Percentiles rank a stretch among this genome's conserved stretches.
Evolutionary conservation across 768 basidiomycete species (phyloP).

Genomic region (Inosperma sp.): DNA sequence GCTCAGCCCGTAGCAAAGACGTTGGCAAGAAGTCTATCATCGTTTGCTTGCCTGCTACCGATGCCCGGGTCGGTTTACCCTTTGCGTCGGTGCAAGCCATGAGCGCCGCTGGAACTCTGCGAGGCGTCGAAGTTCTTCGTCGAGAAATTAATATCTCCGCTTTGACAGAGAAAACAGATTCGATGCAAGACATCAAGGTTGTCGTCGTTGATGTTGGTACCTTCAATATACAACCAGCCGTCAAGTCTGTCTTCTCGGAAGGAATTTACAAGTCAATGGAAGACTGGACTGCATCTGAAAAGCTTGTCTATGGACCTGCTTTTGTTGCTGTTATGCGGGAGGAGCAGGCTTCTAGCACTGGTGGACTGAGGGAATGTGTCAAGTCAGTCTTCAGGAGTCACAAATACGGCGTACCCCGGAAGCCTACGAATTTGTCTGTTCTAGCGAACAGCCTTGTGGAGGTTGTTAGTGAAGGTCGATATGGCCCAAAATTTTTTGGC

Average conservation of each 20-base stretch:
- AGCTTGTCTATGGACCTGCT: constrained; percentile 65
- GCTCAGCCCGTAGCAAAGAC: constrained; percentile 52
- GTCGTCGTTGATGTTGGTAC: constrained; percentile 72
- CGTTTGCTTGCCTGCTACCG: constrained; percentile 69
- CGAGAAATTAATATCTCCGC: constrained; percentile 62
- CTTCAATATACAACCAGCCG: constrained; percentile 35
- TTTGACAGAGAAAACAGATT: constrained; percentile 48
- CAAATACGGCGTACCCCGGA: constrained; percentile 41
- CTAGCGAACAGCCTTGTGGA: constrained; percentile 58
- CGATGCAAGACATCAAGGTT: constrained; percentile 63
- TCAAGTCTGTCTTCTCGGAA: constrained; percentile 24
- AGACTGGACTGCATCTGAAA: constrained; percentile 72
- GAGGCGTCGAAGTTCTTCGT: constrained; percentile 68
- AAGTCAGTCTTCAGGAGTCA: constrained; percentile 34
- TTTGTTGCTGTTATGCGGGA: constrained; percentile 48
- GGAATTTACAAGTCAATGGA: constrained; percentile 52
- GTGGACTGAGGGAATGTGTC: constrained; percentile 28
- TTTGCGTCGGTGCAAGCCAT: constrained; percentile 65
- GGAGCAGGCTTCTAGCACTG: constrained; percentile 21
- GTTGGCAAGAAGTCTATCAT: constrained; percentile 58
- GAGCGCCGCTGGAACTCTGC: constrained; percentile 68
- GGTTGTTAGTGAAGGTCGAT: constrained; percentile 55
- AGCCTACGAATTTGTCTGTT: constrained; percentile 50
- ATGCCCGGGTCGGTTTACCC: constrained; percentile 71
- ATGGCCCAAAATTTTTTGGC: constrained; percentile 39